phyloP scores from a whole-genome alignment of 2,329 filamentous ascomycete species.

The Talaromyces sp. region DNA sequence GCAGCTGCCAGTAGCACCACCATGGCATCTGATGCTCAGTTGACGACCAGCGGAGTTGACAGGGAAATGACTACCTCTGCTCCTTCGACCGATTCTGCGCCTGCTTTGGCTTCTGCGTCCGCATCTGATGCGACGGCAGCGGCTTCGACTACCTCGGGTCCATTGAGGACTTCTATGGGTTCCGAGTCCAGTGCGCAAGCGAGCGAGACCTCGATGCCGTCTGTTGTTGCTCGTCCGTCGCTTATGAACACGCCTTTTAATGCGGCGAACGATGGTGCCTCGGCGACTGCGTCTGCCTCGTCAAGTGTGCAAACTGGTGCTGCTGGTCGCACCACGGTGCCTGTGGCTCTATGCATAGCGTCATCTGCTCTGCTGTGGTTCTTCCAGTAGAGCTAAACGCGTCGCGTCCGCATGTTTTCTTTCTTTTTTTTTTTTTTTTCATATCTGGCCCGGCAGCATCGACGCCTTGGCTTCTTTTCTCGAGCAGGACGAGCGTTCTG shows the following conservation, averaged over 20 bases:
- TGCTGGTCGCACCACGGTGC: conserved; percentile 23
- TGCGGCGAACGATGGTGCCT: conserved; percentile 10
- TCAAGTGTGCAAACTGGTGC: conserved; percentile 14
- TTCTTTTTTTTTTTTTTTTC: not conserved
- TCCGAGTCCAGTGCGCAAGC: not conserved
- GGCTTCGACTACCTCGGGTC: not conserved
- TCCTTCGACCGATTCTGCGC: not conserved
- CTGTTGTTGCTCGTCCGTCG: conserved; percentile 7
- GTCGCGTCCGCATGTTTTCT: not conserved
- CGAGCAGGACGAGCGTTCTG: not conserved
- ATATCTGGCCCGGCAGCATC: not conserved
- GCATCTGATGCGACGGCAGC: not conserved
- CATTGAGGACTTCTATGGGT: not conserved
- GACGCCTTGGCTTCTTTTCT: not conserved
- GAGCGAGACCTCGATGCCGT: not conserved
- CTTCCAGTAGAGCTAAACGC: conserved; percentile 16
- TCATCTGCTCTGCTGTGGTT: conserved; percentile 28
- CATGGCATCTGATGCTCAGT: not conserved
- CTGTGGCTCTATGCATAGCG: conserved; percentile 26
- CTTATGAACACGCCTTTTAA: conserved; percentile 11
- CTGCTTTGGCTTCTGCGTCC: not conserved
- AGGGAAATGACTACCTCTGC: not conserved
- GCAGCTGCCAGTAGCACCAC: not conserved
- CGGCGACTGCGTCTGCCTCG: conserved; percentile 9
- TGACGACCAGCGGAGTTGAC: not conserved